A percentile compares a stretch with the other conserved stretches of the same genome.
phyloP scores from a whole-genome alignment of 2,329 filamentous ascomycete species.

The Pseudocercospora musae region DNA sequence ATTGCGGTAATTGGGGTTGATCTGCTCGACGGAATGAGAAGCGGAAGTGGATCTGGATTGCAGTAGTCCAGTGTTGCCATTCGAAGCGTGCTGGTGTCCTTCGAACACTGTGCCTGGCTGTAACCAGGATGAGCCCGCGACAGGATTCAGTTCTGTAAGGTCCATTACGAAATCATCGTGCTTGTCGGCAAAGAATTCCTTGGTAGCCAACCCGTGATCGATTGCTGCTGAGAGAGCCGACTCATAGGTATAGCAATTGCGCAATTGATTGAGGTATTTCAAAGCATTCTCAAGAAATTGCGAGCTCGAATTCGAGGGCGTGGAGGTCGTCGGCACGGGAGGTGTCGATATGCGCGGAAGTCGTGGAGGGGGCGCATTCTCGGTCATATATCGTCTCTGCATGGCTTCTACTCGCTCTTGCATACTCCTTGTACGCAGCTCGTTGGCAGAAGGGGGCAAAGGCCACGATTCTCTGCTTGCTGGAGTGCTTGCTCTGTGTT shows the following conservation, averaged over 20 bases:
- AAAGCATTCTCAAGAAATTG: slow-evolving; percentile 56
- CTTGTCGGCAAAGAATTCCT: slow-evolving; percentile 53
- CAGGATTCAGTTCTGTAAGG: slow-evolving; percentile 49
- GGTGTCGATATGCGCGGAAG: slow-evolving; percentile 31
- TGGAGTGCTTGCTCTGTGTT: slow-evolving; percentile 13
- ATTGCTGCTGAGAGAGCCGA: slow-evolving; percentile 54
- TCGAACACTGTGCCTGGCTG: slow-evolving; percentile 59
- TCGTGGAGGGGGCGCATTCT: slow-evolving; percentile 31
- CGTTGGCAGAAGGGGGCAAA: slow-evolving; percentile 24
- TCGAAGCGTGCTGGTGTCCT: slow-evolving; percentile 59
- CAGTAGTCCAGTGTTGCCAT: slow-evolving; percentile 22
- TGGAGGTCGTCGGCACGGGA: slow-evolving; percentile 20
- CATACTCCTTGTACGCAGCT: slow-evolving; percentile 21
- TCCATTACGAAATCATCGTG: slow-evolving; percentile 59
- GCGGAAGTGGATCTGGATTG: slow-evolving; percentile 18
- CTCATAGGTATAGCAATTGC: slow-evolving; percentile 51
- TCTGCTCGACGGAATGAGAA: slow-evolving; percentile 30
- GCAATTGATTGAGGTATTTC: slow-evolving; percentile 59
- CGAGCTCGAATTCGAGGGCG: slow-evolving; percentile 26
- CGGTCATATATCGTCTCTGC: slow-evolving; percentile 34
- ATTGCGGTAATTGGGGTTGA: slow-evolving; percentile 31
- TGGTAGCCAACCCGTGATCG: slow-evolving; percentile 51
- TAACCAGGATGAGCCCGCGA: slow-evolving; percentile 59
- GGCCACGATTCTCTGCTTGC: slow-evolving; percentile 25
- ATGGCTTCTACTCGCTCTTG: slow-evolving; percentile 35